Conservation (phyloP, 2,329 filamentous ascomycete genomes). For the Shiraia sp. region DNA sequence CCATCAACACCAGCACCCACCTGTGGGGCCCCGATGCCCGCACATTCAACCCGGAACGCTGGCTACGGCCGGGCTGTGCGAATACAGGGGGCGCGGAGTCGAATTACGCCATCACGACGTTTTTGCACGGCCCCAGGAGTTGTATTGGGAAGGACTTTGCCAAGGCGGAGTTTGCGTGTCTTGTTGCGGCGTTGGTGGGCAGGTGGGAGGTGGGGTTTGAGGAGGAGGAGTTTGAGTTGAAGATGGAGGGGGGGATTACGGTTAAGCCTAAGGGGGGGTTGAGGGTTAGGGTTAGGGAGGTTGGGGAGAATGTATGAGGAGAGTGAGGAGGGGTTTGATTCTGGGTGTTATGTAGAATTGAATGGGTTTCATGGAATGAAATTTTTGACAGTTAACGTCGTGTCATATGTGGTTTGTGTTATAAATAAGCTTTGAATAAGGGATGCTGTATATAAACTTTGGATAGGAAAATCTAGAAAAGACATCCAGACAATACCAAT, state of each 20-base stretch:
- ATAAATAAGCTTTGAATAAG: no score
- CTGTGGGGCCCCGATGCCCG: constrained; percentile 78
- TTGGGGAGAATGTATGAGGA: constrained; percentile 6
- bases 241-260: constrained; percentile 72
- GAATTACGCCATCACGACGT: constrained; percentile 80
- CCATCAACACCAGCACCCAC: constrained; percentile 68
- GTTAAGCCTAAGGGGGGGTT: constrained; percentile 73
- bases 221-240: constrained; percentile 60
- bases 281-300: constrained; percentile 63
- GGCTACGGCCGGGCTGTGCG: constrained; percentile 48
- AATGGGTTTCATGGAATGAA: no score
- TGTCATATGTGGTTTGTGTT: no score
- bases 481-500: no score
- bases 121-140: constrained; percentile 81
- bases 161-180: constrained; percentile 79
- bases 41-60: constrained; percentile 74
- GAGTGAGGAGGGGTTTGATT: neutral
- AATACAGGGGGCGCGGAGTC: constrained; percentile 72
- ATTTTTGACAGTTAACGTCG: no score
- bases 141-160: constrained; percentile 86
- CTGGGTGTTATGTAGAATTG: no score
- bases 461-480: no score
- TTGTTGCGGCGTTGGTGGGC: constrained; percentile 77
- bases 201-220: constrained; percentile 72
- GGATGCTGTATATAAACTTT: no score